Conservation (phyloP, 2,329 filamentous ascomycete genomes). For the Trichoderma oligosporum region DNA sequence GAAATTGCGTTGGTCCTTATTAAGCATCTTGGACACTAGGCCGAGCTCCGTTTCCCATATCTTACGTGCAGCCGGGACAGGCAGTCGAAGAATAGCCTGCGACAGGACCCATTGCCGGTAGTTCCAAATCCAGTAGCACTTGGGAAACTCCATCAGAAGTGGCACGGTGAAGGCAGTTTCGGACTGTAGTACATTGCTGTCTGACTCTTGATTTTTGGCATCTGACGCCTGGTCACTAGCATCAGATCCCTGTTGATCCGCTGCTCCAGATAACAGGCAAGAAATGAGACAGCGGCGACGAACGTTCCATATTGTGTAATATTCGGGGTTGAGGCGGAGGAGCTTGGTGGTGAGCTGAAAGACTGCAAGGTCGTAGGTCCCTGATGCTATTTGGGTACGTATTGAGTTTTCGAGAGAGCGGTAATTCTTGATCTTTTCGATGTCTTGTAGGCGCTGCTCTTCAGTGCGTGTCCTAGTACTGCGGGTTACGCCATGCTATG, state of each 20-base stretch:
- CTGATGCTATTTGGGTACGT: slow-evolving; percentile 53
- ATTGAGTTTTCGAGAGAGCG: slow-evolving; percentile 66
- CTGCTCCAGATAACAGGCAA: slow-evolving; percentile 53
- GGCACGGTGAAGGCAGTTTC: slow-evolving; percentile 83
- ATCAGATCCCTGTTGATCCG: slow-evolving; percentile 49
- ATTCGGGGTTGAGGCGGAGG: slow-evolving; percentile 75
- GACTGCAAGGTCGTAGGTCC: slow-evolving; percentile 38
- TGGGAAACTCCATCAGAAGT: slow-evolving; percentile 79
- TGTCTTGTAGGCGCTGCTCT: slow-evolving; percentile 67
- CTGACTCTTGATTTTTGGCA: slow-evolving; percentile 40
- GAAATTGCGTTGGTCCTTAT: slow-evolving; percentile 83
- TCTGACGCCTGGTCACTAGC: slow-evolving; percentile 25
- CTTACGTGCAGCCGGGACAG: slow-evolving; percentile 50
- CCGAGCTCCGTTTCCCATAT: slow-evolving; percentile 84
- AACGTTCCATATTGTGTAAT: slow-evolving; percentile 89
- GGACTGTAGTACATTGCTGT: slow-evolving; percentile 56
- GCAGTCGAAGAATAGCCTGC: slow-evolving; percentile 63
- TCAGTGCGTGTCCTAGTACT: slow-evolving; percentile 59
- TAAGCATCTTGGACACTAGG: slow-evolving; percentile 83
- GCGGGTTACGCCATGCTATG: slow-evolving; percentile 79
- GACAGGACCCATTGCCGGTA: slow-evolving; percentile 83
- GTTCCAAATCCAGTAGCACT: slow-evolving; percentile 99
- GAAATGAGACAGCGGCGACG: slow-evolving; percentile 67
- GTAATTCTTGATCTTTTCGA: slow-evolving; percentile 73
- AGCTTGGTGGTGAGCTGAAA: slow-evolving; percentile 69